Percentiles rank a stretch among this genome's conserved stretches.
phyloP scores from a whole-genome alignment of 116 monocot species.

The Trichopus zeylanicus region DNA sequence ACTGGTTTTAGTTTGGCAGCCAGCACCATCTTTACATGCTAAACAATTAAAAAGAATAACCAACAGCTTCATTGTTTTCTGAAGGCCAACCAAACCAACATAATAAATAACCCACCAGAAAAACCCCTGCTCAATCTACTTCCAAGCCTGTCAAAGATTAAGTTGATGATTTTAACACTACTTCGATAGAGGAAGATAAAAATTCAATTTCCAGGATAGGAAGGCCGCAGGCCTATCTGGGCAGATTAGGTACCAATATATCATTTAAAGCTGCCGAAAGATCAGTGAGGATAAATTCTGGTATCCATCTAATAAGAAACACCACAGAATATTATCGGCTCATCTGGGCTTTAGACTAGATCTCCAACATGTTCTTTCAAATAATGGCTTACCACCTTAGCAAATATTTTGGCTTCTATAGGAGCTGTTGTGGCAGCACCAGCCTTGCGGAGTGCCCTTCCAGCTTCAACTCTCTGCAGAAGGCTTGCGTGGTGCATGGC shows the following conservation, averaged over 20 bases:
- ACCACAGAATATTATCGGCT: no score
- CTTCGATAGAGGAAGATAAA: not conserved
- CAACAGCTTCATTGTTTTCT: slow-evolving; percentile 1
- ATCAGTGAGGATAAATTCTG: no score
- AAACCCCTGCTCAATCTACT: not conserved
- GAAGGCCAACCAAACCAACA: not conserved
- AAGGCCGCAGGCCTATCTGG: no score
- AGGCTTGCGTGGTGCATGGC: slow-evolving; percentile 73
- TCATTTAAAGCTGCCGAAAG: no score
- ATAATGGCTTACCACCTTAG: slow-evolving; percentile 73
- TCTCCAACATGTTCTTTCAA: no score
- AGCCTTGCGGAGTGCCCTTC: slow-evolving; percentile 55
- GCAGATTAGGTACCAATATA: no score
- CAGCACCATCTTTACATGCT: slow-evolving; percentile 26
- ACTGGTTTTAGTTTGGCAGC: slow-evolving; percentile 19
- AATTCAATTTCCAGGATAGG: no score
- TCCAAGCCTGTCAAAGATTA: not conserved
- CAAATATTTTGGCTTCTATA: slow-evolving; percentile 75
- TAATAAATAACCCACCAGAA: not conserved
- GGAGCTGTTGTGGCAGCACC: slow-evolving; percentile 68
- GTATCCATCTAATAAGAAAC: no score
- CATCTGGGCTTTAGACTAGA: no score
- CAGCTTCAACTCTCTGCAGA: slow-evolving; percentile 62
- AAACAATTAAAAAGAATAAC: slow-evolving; percentile 13
- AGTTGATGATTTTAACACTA: not conserved